Percentiles rank a stretch among this genome's conserved stretches.
These are phyloP conservation scores for Medicago ruthenica DNA, from an alignment of 306 rosid genomes.

Conservation along the genomic window DNA sequence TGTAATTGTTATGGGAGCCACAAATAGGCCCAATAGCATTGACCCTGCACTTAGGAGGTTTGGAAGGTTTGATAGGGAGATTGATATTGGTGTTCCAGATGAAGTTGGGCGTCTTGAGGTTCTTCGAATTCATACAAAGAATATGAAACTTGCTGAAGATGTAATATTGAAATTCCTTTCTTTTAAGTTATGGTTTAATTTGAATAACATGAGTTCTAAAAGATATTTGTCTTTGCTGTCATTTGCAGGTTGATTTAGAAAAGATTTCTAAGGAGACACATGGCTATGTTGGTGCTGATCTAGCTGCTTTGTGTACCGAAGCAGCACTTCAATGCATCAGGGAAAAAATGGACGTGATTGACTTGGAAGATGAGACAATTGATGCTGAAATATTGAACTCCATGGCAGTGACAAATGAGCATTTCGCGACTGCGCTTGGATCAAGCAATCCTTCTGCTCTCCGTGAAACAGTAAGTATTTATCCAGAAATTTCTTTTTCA, in stretches of 20 bases:
- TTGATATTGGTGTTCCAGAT: conserved; percentile 96
- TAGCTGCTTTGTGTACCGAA: conserved; percentile 95
- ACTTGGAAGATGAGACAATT: conserved; percentile 91
- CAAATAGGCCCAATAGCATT: conserved; percentile 95
- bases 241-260: conserved; percentile 86
- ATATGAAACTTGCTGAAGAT: conserved; percentile 96
- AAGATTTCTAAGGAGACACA: conserved; percentile 89
- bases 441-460: conserved; percentile 98
- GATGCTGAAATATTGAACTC: conserved; percentile 97
- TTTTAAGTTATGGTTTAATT: not conserved
- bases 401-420: conserved; percentile 98
- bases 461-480: conserved; percentile 85
- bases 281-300: conserved; percentile 97
- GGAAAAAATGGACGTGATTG: conserved; percentile 96
- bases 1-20: conserved; percentile 97
- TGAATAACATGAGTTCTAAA: conserved; percentile 16
- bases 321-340: conserved; percentile 98
- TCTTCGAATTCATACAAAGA: conserved; percentile 94
- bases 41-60: conserved; percentile 98
- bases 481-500: not conserved
- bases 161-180: conserved; percentile 50
- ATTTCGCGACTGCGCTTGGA: conserved; percentile 92
- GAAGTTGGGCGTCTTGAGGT: conserved; percentile 97
- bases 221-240: not conserved
- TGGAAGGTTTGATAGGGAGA: conserved; percentile 98